phyloP scores from a whole-genome alignment of 805 yeast species.

The Nakazawaea anatomiae region DNA sequence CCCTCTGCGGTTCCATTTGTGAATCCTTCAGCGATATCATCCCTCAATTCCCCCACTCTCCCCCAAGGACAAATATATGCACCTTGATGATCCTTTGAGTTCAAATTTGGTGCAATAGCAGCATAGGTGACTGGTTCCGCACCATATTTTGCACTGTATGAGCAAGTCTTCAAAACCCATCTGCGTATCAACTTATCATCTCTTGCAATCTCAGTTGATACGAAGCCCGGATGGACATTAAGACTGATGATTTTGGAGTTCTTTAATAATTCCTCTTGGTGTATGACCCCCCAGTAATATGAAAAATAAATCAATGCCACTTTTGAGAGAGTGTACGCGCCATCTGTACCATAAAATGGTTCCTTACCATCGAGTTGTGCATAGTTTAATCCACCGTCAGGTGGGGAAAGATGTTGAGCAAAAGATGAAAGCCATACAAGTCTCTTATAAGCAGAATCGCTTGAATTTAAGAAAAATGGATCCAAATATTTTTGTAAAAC shows the following conservation, averaged over 20 bases:
- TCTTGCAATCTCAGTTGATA: conserved; percentile 29
- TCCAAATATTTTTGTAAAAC: conserved; percentile 33
- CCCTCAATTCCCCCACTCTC: conserved; percentile 26
- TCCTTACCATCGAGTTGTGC: not conserved
- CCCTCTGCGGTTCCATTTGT: conserved; percentile 25
- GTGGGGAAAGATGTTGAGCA: conserved; percentile 24
- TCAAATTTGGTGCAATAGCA: conserved; percentile 32
- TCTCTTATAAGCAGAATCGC: conserved; percentile 20
- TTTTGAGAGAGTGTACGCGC: conserved; percentile 37
- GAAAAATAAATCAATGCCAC: conserved; percentile 33
- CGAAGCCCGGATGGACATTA: conserved; percentile 35
- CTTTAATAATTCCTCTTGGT: conserved; percentile 19
- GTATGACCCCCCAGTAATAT: conserved; percentile 26
- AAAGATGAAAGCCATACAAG: conserved; percentile 41
- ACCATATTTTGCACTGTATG: conserved; percentile 27
- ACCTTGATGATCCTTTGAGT: conserved; percentile 23
- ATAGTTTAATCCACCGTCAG: conserved; percentile 14
- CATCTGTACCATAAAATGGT: not conserved
- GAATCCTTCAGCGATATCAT: conserved; percentile 28
- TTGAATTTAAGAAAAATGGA: conserved; percentile 28
- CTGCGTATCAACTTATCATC: conserved; percentile 6
- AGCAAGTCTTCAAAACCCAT: conserved; percentile 1
- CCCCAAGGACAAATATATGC: conserved; percentile 39
- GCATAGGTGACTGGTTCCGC: conserved; percentile 39
- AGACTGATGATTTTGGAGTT: conserved; percentile 23